Conservation (phyloP, 139 green algal species). For the Coccomyxa sp. region DNA sequence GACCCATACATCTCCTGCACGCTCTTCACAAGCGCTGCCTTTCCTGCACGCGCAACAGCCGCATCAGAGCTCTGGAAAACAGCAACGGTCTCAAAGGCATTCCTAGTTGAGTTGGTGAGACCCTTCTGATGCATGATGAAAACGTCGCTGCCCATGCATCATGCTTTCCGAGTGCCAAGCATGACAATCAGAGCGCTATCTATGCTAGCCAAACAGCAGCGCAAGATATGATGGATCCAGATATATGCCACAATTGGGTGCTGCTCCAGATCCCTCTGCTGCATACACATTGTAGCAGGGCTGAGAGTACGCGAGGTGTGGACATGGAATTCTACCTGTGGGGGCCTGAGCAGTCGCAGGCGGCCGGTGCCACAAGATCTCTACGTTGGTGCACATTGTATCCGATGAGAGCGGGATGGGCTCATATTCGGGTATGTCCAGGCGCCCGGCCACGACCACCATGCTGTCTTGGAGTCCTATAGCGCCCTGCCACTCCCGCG, state of each 20-base stretch:
- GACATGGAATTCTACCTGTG: constrained; percentile 4
- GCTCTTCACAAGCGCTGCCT: constrained; percentile 21
- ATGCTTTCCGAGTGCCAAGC: too few species aligned
- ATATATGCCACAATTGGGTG: not conserved
- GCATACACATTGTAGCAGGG: not conserved
- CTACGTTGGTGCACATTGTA: constrained; percentile 28
- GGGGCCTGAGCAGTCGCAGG: constrained; percentile 6
- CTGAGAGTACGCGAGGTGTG: not conserved
- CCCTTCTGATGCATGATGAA: too few species aligned
- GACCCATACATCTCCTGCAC: constrained; percentile 22
- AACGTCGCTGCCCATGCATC: too few species aligned
- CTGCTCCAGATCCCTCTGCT: not conserved
- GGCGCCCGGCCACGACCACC: constrained; percentile 31
- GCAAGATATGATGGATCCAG: too few species aligned
- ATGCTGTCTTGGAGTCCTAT: constrained; percentile 32
- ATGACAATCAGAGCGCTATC: too few species aligned
- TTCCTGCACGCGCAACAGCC: constrained; percentile 16
- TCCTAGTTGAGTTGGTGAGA: too few species aligned
- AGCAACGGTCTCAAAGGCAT: too few species aligned
- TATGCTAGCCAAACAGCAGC: not conserved
- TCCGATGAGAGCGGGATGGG: constrained; percentile 25
- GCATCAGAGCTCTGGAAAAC: too few species aligned
- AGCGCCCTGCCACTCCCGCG: constrained; percentile 29
- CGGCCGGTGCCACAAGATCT: constrained; percentile 26
- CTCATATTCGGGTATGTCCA: constrained; percentile 25